Base-by-base conservation (phyloP, 2,329 filamentous ascomycete genomes). In the Aspergillus pseudotamarii region DNA sequence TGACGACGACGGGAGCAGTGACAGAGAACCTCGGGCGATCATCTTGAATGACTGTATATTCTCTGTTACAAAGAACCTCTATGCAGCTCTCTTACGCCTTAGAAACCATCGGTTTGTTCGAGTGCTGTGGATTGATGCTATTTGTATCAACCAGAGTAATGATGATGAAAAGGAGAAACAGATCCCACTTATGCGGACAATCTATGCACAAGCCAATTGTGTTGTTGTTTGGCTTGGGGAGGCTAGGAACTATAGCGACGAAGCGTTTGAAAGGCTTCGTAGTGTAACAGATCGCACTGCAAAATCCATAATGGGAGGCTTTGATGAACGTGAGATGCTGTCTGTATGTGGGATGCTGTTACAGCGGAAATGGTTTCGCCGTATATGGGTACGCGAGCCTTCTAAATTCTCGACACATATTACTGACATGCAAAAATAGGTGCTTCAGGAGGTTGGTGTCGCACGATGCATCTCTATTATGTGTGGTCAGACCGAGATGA, bases 181-280 rank as follows among this genome's bases (percentile, higher is more conserved):
- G 4, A 59, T 51, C 23, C 57, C 45, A 38, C n/a, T 59, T 1
- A 53, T 59, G 57, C 21, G 57, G 43, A 12, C 8, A 0, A 59
- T 59, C 4, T 59, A 53, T 12, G 54, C n/a, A 12, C 28, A 61
- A 0, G 59, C 59, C 1, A 41, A 4, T 16, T 4, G 19, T 43
- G 55, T 62, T 28, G 26, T 30, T 58, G 45, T 57, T n/a, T 62
- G 54, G 55, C 60, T 62, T 11, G 41, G 41, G 19, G 41, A 43
- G n/a, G 41, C 41, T 43, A 43, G 16, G n/a, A 8, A 21, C 8
- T 5, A 21, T 21, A 21, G 41, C n/a, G 41, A 43, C 10, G 1
- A 43, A 4, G 41, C 41, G 8, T 11, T 43, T 21, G 10, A n/a
- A n/a, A n/a, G n/a, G n/a, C n/a, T n/a, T n/a, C n/a, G n/a, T n/a